Evolutionary conservation across 2,329 filamentous ascomycete species (phyloP), one percentile per base, ranked within the genome.

Genomic region (Neophaeococcomyces mojaviensis): DNA sequence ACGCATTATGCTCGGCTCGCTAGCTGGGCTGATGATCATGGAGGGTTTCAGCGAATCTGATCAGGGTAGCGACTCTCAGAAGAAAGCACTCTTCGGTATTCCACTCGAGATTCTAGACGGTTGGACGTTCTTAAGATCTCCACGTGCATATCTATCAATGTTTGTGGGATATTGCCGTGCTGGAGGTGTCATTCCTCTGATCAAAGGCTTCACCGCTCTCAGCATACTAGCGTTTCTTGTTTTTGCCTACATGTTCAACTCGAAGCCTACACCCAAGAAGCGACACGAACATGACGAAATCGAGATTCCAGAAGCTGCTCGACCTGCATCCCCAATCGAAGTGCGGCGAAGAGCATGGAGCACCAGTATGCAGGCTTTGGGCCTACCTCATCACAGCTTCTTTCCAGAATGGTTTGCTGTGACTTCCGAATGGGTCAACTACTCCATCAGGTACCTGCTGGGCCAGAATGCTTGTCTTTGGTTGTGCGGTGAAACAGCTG

Each of bases 1-100:
- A 59, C 94, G 94, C 67, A 74, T 96, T 54, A 92, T 96, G 86
- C 81, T 96, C 4, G 90, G 90, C 34, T 90, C 89, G 15, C 76
- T 97, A 49, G 90, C 89, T 19, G 88, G 88, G 12, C 72, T 97
- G 15, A 95, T 97, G 89, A 76, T 96, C 28, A 68, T 95, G 55
- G 88, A 96, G 66, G 88, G 87, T 1, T 73, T 89, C 46, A 74
- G 75, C 30, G 77, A 84, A 61, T 69, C 81, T 55, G 78, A 88
- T 65, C 66, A 79, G 61, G 77, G 79, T 57, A 76, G 73, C 38
- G 81, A 85, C 41, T 73, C 73, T 1, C 72, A 81, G 4, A 72
- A 79, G 40, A 82, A 82, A 37, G 84, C 84, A 2, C 72, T 89
- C 12, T 76, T 79, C 50, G 77, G 79, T 18, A 49, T 86, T 15